A percentile compares a stretch with the other conserved stretches of the same genome.
Evolutionary conservation across 108 stramenopile species (phyloP).

Genomic region (Aurantiochytrium sp.): DNA sequence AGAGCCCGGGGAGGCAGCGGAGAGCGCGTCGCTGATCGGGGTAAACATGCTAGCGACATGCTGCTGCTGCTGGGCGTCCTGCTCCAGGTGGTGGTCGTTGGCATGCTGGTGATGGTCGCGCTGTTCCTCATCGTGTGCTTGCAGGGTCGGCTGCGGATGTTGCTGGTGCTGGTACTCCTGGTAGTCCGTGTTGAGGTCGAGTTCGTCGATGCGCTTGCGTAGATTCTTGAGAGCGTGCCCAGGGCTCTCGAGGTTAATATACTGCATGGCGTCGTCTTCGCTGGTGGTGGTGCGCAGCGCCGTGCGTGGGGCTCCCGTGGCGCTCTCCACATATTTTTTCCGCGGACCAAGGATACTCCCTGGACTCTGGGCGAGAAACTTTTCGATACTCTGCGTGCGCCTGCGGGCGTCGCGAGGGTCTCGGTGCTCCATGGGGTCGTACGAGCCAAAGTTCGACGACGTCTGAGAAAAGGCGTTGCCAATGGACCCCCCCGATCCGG

Average conservation of each 20-base stretch:
- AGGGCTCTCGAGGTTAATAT: conserved; percentile 6
- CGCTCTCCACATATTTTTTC: not conserved
- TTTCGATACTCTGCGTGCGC: conserved; percentile 30
- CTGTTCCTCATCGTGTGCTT: not conserved
- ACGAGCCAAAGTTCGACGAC: not conserved
- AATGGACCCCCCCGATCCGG: too few relatives aligned
- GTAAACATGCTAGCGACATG: not conserved
- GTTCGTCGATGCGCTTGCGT: conserved; percentile 24
- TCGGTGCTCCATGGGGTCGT: not conserved
- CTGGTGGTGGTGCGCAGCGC: not conserved
- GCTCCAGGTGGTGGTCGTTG: too few relatives aligned
- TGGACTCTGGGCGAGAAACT: conserved; percentile 6
- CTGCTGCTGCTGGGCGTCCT: not conserved
- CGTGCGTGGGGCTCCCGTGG: not conserved
- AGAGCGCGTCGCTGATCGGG: not conserved
- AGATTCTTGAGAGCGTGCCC: not conserved
- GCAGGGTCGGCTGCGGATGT: not conserved
- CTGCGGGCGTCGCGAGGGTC: not conserved
- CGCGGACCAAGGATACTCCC: conserved; percentile 17
- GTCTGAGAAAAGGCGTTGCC: not conserved
- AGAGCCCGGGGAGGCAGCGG: not conserved
- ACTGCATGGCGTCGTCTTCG: not conserved
- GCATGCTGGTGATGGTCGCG: not conserved
- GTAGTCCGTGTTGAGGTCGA: conserved; percentile 23
- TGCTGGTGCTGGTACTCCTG: not conserved